These are phyloP conservation scores for Populus hybrid DNA, from an alignment of 441 rosid species.

Conservation along the genomic window DNA sequence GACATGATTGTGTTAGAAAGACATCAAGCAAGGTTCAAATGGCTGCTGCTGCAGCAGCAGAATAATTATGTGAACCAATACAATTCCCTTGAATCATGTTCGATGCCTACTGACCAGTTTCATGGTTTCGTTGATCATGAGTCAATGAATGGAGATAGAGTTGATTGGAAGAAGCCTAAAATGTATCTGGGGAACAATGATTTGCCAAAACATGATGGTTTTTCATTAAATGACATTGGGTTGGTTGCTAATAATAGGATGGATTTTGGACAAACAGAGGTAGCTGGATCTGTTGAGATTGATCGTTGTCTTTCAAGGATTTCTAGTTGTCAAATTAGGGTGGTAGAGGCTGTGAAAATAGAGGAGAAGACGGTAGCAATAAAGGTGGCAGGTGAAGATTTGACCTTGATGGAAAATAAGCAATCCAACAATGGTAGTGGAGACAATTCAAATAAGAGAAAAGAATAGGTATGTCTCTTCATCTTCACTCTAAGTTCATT, in stretches of 20 bases:
- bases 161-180: constrained; percentile 26
- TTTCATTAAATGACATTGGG: constrained; percentile 22
- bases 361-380: constrained; percentile 16
- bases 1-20: constrained; percentile 21
- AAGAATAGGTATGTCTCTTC: constrained; percentile 38
- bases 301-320: constrained; percentile 40
- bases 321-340: constrained; percentile 32
- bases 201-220: constrained; percentile 24
- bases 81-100: neutral
- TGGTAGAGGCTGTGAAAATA: neutral
- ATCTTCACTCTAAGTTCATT: constrained; percentile 1
- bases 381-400: constrained; percentile 11
- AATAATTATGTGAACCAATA: constrained; percentile 7
- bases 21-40: constrained; percentile 27
- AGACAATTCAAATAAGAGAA: constrained; percentile 34
- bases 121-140: constrained; percentile 29
- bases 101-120: constrained; percentile 23
- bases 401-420: constrained; percentile 16
- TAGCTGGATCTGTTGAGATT: constrained; percentile 15
- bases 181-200: constrained; percentile 26
- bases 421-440: constrained; percentile 2
- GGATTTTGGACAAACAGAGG: constrained; percentile 1
- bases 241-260: constrained; percentile 25
- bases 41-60: neutral
- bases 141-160: constrained; percentile 5